Percentiles rank a stretch among this genome's conserved stretches.
Conservation (phyloP, 73 alveolate species). For the Paramecium biaurelia region DNA sequence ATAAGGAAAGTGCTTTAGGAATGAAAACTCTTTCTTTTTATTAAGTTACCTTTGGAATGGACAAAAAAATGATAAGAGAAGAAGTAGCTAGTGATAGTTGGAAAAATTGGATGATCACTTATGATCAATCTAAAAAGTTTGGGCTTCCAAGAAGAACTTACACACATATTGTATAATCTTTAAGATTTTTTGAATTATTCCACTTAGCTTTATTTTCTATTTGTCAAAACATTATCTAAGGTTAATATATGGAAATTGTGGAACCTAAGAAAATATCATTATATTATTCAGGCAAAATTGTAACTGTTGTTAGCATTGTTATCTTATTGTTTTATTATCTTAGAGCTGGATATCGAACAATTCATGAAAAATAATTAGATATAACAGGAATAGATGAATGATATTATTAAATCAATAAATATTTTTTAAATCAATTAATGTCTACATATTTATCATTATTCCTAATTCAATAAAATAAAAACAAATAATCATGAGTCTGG, state of each 20-base stretch:
- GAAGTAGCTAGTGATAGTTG: conserved; percentile 19
- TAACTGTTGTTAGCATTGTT: neutral
- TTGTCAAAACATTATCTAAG: neutral
- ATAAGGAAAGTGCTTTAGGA: conserved; percentile 24
- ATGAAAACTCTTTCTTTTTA: neutral
- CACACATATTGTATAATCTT: neutral
- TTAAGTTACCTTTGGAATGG: neutral
- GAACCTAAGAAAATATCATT: neutral
- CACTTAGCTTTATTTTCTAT: neutral
- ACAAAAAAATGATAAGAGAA: neutral
- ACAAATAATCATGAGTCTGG: neutral
- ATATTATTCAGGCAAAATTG: neutral
- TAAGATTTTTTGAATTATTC: conserved; percentile 44
- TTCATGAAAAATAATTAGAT: neutral
- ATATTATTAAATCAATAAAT: neutral
- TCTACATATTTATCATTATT: neutral
- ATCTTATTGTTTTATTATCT: neutral
- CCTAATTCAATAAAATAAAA: neutral
- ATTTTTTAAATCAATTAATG: neutral
- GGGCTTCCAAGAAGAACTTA: conserved; percentile 27
- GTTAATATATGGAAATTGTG: neutral
- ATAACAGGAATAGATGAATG: conserved; percentile 42
- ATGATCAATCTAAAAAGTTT: neutral
- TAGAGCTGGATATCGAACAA: neutral
- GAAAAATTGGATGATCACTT: neutral